Evolutionary conservation across 2,329 filamentous ascomycete species (phyloP), one percentile per base, ranked within the genome.

Genomic region (Orbilia javanica): DNA sequence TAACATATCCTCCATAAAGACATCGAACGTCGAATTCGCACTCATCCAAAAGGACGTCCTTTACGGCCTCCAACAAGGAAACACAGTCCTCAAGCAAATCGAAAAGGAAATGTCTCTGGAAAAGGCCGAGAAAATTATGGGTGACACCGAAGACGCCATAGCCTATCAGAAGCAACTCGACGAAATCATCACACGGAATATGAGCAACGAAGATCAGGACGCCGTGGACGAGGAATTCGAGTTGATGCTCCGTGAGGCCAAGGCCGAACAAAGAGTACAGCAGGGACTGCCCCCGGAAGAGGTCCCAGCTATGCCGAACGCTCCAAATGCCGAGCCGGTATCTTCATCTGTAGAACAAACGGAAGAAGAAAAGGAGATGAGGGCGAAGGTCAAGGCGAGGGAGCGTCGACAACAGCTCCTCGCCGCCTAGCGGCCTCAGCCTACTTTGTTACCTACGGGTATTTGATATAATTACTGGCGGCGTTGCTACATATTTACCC

Each of bases 191-290:
- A 92, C 91, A 36, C 92, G 92, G 11, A 90, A 91, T 81, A 94
- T 99, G 86, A 93, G 94, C 13, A 96, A 94, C 82, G 92, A 96
- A 82, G 96, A 99, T 84, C 96, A 99, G 84, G 95, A 98, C 83
- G 96, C 97, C 82, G 96, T 99, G 36, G 96, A 99, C 83, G 94
- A 97, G 82, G 96, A 99, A 85, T 87, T 99, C 65, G 93, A 92
- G 69, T 91, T 90, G 0, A 87, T 99, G 80, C 92, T 94, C 84
- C 87, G 86, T 46, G 90, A 94, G 82, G 84, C 90, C 66, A 84
- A 83, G 46, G 85, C 84, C 36, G 60, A 73, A 50, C n/a, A 64
- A 42, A 46, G 46, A 36, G 46, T 39, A 13, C 52, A 70, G 25
- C 57, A 70, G 22, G 72, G 66, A 13, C 34, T 77, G 13, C 63